A percentile compares a stretch with the other conserved stretches of the same genome.
phyloP scores from a whole-genome alignment of 73 alveolate genomes.

The Paramecium biaurelia region DNA sequence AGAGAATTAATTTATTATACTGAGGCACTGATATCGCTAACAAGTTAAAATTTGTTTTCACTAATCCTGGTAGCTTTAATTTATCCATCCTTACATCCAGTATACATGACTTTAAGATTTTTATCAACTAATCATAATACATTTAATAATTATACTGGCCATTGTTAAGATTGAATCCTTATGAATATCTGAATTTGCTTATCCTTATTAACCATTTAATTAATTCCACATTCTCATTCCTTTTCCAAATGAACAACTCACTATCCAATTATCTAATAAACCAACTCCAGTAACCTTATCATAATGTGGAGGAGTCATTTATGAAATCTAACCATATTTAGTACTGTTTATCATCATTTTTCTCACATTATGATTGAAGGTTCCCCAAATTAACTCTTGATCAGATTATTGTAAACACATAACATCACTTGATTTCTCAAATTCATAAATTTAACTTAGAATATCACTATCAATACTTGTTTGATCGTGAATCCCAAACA shows the following conservation, averaged over 20 bases:
- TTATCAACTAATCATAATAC: not conserved
- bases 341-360: not conserved
- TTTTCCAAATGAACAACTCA: constrained; percentile 42
- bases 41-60: not conserved
- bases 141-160: not conserved
- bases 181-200: constrained; percentile 20
- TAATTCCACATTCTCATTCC: constrained; percentile 40
- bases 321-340: not conserved
- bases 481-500: constrained; percentile 41
- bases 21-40: constrained; percentile 12
- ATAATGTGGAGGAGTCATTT: constrained; percentile 47
- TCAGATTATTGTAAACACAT: not conserved
- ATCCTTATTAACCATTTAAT: not conserved
- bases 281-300: constrained; percentile 53
- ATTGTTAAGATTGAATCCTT: not conserved
- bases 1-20: not conserved
- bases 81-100: constrained; percentile 45
- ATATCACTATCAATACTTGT: not conserved
- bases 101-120: not conserved
- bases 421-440: constrained; percentile 24
- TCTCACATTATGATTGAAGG: constrained; percentile 31
- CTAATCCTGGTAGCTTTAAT: not conserved
- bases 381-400: constrained; percentile 40
- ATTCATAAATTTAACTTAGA: not conserved
- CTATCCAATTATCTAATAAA: not conserved